phyloP scores from a whole-genome alignment of 495 filamentous ascomycete genomes.

The Astrocystis sublimbata region DNA sequence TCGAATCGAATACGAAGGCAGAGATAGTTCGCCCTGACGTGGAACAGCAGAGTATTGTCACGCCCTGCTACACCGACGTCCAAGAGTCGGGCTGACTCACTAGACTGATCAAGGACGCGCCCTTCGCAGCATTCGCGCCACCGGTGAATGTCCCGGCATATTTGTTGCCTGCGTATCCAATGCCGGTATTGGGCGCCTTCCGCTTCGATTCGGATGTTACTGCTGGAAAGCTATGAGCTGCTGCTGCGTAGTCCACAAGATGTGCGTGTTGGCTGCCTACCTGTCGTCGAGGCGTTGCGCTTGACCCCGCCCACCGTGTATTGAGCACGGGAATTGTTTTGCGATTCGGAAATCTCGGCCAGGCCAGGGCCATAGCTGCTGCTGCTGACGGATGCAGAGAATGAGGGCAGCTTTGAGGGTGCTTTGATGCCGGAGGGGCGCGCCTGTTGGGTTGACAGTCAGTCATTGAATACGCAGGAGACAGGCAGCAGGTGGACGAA shows the following conservation, averaged over 20 bases:
- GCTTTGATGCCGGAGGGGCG: slow-evolving; percentile 20
- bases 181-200: slow-evolving; percentile 60
- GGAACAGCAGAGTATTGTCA: no score
- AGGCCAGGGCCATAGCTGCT: slow-evolving; percentile 29
- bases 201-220: slow-evolving; percentile 56
- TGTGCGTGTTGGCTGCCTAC: slow-evolving; percentile 29
- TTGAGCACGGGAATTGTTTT: slow-evolving; percentile 66
- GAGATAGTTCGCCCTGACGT: no score
- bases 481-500: no score
- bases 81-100: no score
- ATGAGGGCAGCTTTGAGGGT: slow-evolving; percentile 4
- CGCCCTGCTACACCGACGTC: no score
- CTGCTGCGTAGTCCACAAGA: neutral
- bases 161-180: slow-evolving; percentile 45
- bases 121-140: slow-evolving; percentile 22
- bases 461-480: slow-evolving; percentile 2
- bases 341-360: slow-evolving; percentile 56
- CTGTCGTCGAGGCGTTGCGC: slow-evolving; percentile 37
- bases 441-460: slow-evolving; percentile 14
- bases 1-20: no score
- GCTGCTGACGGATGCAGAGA: slow-evolving; percentile 19
- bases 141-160: slow-evolving; percentile 12
- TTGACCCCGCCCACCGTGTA: slow-evolving; percentile 42
- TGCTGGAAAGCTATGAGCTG: slow-evolving; percentile 24
- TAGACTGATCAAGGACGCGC: slow-evolving; percentile 23